Conservation (phyloP, 805 yeast species). For the Torulaspora quercuum region DNA sequence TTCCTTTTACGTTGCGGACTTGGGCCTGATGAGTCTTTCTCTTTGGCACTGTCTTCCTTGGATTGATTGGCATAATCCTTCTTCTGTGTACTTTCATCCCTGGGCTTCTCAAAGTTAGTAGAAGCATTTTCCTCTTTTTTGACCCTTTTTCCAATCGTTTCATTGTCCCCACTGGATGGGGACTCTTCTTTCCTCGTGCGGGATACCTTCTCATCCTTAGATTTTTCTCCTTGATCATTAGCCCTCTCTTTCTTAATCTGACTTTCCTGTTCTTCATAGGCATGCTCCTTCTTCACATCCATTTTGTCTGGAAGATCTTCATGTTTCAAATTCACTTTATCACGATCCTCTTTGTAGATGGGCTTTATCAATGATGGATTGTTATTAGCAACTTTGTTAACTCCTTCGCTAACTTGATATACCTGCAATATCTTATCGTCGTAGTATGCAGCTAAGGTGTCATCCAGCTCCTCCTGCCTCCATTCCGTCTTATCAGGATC, state of each 20-base stretch:
- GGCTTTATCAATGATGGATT: conserved; percentile 36
- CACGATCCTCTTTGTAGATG: conserved; percentile 18
- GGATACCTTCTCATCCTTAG: too few relatives aligned
- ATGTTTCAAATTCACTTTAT: conserved; percentile 4
- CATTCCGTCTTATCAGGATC: conserved; percentile 39
- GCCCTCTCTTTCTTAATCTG: too few relatives aligned
- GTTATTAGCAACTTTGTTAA: conserved; percentile 58
- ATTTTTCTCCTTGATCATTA: too few relatives aligned
- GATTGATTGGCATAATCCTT: background rate
- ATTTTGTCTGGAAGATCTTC: background rate
- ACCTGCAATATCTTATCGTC: conserved; percentile 42
- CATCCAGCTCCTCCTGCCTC: conserved; percentile 40
- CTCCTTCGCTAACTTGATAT: conserved; percentile 56
- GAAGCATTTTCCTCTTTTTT: conserved; percentile 3
- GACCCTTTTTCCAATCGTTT: too few relatives aligned
- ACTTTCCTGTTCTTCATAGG: conserved; percentile 4
- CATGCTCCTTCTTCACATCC: background rate
- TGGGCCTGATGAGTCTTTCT: too few relatives aligned
- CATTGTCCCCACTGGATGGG: too few relatives aligned
- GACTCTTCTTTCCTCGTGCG: too few relatives aligned
- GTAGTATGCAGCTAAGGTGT: conserved; percentile 40
- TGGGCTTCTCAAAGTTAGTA: background rate
- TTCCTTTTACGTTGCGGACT: too few relatives aligned
- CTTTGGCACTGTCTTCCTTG: background rate
- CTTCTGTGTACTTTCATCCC: background rate